phyloP scores from a whole-genome alignment of 75 land plant species.

The Ceratopteris richardii region DNA sequence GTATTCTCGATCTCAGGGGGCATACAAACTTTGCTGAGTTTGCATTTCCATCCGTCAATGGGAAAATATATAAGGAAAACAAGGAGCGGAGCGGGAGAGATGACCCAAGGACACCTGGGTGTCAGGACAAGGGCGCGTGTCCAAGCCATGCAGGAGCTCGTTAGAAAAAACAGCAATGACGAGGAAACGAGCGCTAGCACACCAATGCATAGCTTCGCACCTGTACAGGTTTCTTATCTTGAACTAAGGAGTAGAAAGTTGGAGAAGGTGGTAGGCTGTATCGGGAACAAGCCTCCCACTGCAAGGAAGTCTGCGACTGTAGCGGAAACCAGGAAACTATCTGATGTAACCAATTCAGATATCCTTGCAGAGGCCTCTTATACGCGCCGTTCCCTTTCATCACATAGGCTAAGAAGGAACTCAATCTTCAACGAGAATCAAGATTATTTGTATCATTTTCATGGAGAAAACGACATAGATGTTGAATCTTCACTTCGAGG shows the following conservation, averaged over 20 bases:
- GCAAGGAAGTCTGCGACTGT: background rate
- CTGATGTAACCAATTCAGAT: background rate
- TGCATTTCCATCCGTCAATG: background rate
- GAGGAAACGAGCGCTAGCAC: background rate
- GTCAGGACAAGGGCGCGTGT: background rate
- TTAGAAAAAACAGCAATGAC: background rate
- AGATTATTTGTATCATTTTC: background rate
- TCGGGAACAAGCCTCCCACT: background rate
- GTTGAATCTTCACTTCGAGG: background rate
- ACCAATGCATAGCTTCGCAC: background rate
- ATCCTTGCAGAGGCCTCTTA: background rate
- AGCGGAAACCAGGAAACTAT: background rate
- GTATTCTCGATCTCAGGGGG: no score
- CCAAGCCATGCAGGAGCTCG: background rate
- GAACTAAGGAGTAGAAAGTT: background rate
- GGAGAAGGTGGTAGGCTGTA: constrained; percentile 4
- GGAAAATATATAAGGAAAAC: background rate
- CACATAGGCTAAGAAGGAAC: background rate
- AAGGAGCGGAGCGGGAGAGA: background rate
- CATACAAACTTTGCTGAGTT: no score
- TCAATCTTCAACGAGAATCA: background rate
- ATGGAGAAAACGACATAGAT: background rate
- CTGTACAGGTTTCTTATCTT: constrained; percentile 1
- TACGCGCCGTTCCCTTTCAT: background rate
- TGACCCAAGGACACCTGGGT: background rate